Conservation (phyloP, 441 rosid genomes). For the Bocquillonia castaneifolia region DNA sequence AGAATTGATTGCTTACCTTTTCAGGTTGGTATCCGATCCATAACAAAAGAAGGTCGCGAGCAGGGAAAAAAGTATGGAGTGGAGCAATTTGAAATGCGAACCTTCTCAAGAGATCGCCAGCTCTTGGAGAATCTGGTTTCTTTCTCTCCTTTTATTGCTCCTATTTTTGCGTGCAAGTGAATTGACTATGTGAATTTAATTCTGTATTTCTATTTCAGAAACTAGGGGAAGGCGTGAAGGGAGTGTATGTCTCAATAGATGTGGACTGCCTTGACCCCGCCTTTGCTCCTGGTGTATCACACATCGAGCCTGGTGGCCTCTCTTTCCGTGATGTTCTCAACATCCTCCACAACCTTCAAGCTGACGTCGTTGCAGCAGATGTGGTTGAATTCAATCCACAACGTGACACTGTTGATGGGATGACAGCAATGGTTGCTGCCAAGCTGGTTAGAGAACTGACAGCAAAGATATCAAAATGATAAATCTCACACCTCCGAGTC, state of each 20-base stretch:
- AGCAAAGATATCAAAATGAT: conserved; percentile 79
- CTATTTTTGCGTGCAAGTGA: neutral
- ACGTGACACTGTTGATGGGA: conserved; percentile 96
- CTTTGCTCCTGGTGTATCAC: conserved; percentile 97
- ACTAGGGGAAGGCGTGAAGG: conserved; percentile 93
- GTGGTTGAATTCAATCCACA: conserved; percentile 98
- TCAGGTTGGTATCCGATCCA: conserved; percentile 93
- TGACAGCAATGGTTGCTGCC: conserved; percentile 99
- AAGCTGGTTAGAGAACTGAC: conserved; percentile 91
- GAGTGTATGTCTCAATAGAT: conserved; percentile 83
- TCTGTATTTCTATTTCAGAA: conserved; percentile 40
- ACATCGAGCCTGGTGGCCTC: conserved; percentile 97
- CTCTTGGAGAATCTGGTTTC: conserved; percentile 78
- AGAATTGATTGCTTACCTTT: conserved; percentile 14
- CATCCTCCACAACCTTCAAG: conserved; percentile 83
- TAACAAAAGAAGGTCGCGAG: conserved; percentile 77
- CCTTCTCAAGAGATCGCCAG: conserved; percentile 70
- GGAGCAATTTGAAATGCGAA: conserved; percentile 93
- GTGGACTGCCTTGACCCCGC: conserved; percentile 98
- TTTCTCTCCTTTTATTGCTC: conserved; percentile 23
- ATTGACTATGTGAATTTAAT: neutral
- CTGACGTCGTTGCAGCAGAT: conserved; percentile 84
- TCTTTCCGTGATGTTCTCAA: conserved; percentile 88
- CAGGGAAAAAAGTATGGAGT: conserved; percentile 93
- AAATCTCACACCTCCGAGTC: neutral